Base-by-base conservation (phyloP, 371 early-diverging fungal species). In the Phascolomyces articulosus region DNA sequence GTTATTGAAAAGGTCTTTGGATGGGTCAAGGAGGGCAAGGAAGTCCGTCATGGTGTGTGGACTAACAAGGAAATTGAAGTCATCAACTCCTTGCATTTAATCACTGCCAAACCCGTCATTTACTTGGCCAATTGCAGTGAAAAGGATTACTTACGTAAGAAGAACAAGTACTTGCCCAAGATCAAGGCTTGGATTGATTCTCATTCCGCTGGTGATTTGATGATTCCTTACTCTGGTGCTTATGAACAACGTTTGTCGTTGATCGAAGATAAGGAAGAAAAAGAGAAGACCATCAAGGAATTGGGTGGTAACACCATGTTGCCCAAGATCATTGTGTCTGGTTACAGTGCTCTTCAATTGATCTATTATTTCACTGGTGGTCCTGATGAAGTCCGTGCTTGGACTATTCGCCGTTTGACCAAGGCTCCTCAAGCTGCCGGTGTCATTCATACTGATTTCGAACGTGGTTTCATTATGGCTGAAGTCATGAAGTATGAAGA, bases 301-400 rank as follows among this genome's bases (percentile, higher is more conserved):
- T 55, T 81, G 55, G 80, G 81, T 13, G 84, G 84, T 16, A 62
- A 69, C 28, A 95, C 95, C 47, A 90, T 90, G 10, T 73, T 95
- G 56, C 93, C 93, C 68, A 96, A 96, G 84, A 93, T 99, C 66
- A 93, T 99, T 65, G 86, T 90, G 16, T 84, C 90, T 16, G 99
- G 99, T 34, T 97, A 99, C 77, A 83, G 89, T 53, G 88, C 94
- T 38, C 85, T 99, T 55, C 85, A 92, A 59, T 83, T 99, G 24
- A 90, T 93, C 69, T 98, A 98, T 83, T 99, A 91, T 85, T 99
- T 99, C 79, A 99, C 99, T 3, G 94, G 89, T 59, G 99, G 99
- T 57, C 86, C 90, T 10, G 91, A 92, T 67, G 99, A 99, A 81
- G 97, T 97, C 21, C 88, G 97, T 63, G 92, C 96, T 15, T 98